Evolutionary conservation across 768 basidiomycete genomes (phyloP), one percentile per base, ranked within the genome.

Genomic region (Suillus bovinus): DNA sequence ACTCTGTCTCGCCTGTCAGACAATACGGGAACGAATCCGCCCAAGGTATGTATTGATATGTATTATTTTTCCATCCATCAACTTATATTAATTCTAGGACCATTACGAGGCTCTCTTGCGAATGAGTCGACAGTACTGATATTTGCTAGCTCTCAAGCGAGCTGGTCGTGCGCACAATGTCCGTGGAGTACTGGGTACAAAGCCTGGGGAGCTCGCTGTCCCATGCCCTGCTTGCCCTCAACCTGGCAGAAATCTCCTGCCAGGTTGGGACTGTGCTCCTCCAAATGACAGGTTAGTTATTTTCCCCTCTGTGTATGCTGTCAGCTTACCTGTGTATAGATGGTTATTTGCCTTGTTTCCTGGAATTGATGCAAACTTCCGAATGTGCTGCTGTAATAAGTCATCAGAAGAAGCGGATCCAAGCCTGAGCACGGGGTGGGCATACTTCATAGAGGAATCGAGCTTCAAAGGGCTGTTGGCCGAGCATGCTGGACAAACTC

Each of bases 341-440:
- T 68, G 55, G 64, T 31, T 59, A 22, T 72, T 70, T 62, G 63
- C 61, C 2, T 27, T 71, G 17, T 69, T 70, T 49, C 8, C 72
- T 4, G 69, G 68, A 2, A 63, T 69, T 3, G 71, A 76, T 47
- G 72, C 72, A 2, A 70, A 69, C 64, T 74, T 76, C 46, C 64
- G 67, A 9, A 53, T 72, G 39, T 70, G 71, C 49, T 60, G 60
- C 9, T 58, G 61, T 39, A 59, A 60, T 16, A 66, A 69, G 2
- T 68, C 60, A 0, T 67, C 58, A 1, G 65, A 67, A 14, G 29
- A 8, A 0, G 34, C 47, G 0, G 72, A 74, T 60, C 70, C 70
- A 0, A 59, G 64, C n/a, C 68, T 75, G 13, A 67, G 67, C 20
- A 53, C 61, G 1, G 75, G 76, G 16, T 66, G 53, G 62, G 63